Percentiles rank a stretch among this genome's conserved stretches.
phyloP scores from a whole-genome alignment of 2,329 filamentous ascomycete species.

The Botrytis tulipae region DNA sequence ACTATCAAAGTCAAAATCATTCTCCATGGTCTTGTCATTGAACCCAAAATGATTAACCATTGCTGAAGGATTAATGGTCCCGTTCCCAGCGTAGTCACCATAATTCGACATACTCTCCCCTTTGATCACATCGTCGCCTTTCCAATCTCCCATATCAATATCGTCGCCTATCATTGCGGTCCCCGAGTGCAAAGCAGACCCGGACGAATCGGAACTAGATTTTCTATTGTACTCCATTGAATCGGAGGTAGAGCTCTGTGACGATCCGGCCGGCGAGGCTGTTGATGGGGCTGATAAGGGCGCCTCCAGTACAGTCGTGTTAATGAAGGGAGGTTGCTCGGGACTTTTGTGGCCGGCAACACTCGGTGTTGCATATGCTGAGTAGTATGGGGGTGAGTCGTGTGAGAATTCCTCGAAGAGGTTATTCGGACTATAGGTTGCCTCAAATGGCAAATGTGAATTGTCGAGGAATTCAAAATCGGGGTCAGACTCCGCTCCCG shows the following conservation, averaged over 20 bases:
- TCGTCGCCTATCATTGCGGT: conserved; percentile 48
- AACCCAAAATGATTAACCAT: conserved; percentile 41
- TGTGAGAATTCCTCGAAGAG: conserved; percentile 36
- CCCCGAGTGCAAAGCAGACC: conserved; percentile 43
- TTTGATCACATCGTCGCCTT: conserved; percentile 39
- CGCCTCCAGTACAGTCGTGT: conserved; percentile 8
- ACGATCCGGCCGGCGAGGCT: conserved; percentile 41
- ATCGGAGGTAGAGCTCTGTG: conserved; percentile 52
- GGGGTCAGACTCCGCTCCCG: conserved; percentile 37
- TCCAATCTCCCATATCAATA: conserved; percentile 47
- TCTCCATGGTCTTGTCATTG: conserved; percentile 48
- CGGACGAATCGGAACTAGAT: conserved; percentile 47
- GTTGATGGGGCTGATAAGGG: conserved; percentile 35
- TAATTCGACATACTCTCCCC: conserved; percentile 44
- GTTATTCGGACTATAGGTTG: conserved; percentile 36
- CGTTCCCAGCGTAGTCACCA: conserved; percentile 42
- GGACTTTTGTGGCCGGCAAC: conserved; percentile 25
- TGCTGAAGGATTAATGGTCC: conserved; percentile 41
- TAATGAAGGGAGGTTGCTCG: conserved; percentile 17
- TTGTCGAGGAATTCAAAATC: conserved; percentile 42
- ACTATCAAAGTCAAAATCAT: conserved; percentile 57
- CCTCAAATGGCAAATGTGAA: conserved; percentile 35
- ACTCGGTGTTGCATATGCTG: conserved; percentile 33
- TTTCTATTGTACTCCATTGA: conserved; percentile 51
- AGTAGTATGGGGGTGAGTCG: conserved; percentile 31